Evolutionary conservation across 106 monocot species (phyloP).

Genomic region (Posidonia australis): DNA sequence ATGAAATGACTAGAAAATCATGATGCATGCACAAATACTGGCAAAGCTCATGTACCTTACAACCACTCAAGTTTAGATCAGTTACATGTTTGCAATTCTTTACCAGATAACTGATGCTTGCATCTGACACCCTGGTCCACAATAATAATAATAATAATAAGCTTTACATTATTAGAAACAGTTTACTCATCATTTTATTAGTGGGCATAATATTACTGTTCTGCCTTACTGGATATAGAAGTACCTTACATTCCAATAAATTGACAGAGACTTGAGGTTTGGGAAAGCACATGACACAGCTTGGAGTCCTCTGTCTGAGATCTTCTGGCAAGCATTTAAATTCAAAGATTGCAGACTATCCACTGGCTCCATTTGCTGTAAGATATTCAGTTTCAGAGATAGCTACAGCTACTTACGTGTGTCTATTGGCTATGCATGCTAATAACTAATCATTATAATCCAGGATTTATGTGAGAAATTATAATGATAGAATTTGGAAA

Average conservation of each 20-base stretch:
- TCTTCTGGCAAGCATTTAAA: conserved; percentile 85
- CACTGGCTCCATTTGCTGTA: conserved; percentile 22
- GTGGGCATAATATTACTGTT: too few species aligned
- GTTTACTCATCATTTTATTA: not conserved
- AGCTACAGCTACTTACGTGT: too few species aligned
- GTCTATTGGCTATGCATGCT: too few species aligned
- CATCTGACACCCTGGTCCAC: conserved; percentile 54
- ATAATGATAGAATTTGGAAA: too few species aligned
- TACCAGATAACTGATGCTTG: conserved; percentile 39
- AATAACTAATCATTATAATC: too few species aligned
- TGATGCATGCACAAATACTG: too few species aligned
- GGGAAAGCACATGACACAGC: conserved; percentile 59
- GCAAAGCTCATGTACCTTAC: conserved; percentile 51
- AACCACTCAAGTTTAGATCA: conserved; percentile 84
- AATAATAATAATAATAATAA: not conserved
- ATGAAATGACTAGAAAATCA: too few species aligned
- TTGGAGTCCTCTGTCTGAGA: conserved; percentile 80
- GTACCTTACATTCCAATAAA: conserved; percentile 96
- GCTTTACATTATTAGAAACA: not conserved
- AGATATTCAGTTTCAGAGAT: not conserved
- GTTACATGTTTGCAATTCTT: conserved; percentile 48
- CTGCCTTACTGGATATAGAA: not conserved
- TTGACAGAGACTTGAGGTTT: conserved; percentile 43
- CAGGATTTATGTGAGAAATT: too few species aligned
- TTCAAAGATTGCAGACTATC: conserved; percentile 50